Base-by-base conservation (phyloP, 2,329 filamentous ascomycete genomes). In the Fusarium sp. region DNA sequence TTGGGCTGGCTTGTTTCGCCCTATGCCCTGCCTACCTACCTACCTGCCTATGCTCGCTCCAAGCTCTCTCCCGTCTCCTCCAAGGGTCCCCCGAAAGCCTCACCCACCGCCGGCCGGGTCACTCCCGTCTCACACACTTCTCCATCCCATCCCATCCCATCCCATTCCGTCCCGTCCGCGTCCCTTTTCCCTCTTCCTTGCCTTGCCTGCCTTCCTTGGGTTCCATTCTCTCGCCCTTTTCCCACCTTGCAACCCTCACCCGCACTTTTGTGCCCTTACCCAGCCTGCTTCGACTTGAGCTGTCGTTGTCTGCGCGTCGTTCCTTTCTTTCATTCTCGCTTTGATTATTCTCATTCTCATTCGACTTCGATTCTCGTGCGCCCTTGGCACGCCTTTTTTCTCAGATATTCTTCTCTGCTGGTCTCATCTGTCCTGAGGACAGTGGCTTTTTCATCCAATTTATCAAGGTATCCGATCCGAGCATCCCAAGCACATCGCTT, bases 291-390 rank as follows among this genome's bases (percentile, higher is more conserved):
- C 72, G 70, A 64, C 62, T 47, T 34, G 48, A 62, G 56, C 30
- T 72, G 70, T 69, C 68, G 70, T 75, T 64, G 73, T 65, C 60
- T 73, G 70, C 64, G 66, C 65, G 53, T 58, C 62, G 46, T 71
- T 75, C 55, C 28, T 60, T 71, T 73, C 72, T 40, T 59, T 62
- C 47, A 36, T 55, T 54, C 66, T 62, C 27, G 43, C 43, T 66
- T 70, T 51, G 63, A 62, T 67, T 57, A 37, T 65, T 62, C 40
- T 62, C 51, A 40, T 67, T 61, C 46, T 58, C 53, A 28, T 54
- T 40, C 53, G 39, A 48, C 28, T 51, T 40, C 11, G 23, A 46
- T 55, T 54, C 50, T 52, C 59, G 37, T 51, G 58, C 58, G 39
- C 46, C 55, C 58, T 16, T 52, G 46, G 31, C 59, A 47, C 43